These are phyloP conservation scores for Chaetoceros muelleri DNA, from an alignment of 108 stramenopile species.

Conservation along the genomic window DNA sequence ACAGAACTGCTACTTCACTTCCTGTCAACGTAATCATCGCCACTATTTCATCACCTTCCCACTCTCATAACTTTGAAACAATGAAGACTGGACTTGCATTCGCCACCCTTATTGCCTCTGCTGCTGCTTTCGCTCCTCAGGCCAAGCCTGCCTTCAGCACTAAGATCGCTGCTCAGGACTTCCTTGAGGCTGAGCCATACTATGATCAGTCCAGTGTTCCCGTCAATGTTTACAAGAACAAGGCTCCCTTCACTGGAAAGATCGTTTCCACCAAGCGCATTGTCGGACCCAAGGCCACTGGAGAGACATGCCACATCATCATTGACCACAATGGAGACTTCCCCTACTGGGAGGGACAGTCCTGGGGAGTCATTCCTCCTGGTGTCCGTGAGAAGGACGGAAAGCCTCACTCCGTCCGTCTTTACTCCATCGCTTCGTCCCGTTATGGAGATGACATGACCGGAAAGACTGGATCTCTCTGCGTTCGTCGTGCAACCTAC, in stretches of 20 bases:
- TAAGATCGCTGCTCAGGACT: conserved; percentile 46
- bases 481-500: conserved; percentile 94
- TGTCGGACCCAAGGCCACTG: conserved; percentile 73
- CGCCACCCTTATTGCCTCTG: conserved; percentile 20
- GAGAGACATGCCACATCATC: conserved; percentile 69
- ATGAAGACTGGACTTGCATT: conserved; percentile 9
- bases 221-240: conserved; percentile 76
- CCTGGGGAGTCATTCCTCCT: conserved; percentile 89
- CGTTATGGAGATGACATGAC: conserved; percentile 97
- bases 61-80: neutral
- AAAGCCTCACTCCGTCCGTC: conserved; percentile 92
- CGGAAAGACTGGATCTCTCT: conserved; percentile 91
- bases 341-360: conserved; percentile 86
- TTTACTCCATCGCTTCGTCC: conserved; percentile 96
- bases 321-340: conserved; percentile 74
- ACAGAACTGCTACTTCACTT: too few relatives aligned
- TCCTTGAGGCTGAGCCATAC: conserved; percentile 75
- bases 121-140: conserved; percentile 28
- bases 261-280: conserved; percentile 72
- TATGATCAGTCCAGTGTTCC: conserved; percentile 63
- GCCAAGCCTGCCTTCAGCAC: conserved; percentile 26
- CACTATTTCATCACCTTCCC: neutral
- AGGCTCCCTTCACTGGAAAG: conserved; percentile 62
- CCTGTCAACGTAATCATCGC: too few relatives aligned
- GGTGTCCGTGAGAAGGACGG: conserved; percentile 90